Conservation (phyloP, 371 early-diverging fungal species). For the Mortierella sp. region DNA sequence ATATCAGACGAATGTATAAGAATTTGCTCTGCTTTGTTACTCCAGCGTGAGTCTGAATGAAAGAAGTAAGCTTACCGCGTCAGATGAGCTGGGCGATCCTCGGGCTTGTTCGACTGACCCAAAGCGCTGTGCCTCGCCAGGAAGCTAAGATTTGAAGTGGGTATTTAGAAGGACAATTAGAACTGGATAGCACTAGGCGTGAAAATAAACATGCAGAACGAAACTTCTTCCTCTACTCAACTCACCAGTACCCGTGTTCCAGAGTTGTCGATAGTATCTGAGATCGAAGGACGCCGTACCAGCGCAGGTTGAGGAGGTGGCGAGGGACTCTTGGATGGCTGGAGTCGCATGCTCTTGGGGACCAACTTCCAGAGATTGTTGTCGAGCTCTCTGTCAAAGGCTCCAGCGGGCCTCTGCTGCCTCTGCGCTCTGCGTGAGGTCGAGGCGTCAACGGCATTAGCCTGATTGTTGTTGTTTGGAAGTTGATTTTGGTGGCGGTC, state of each 20-base stretch:
- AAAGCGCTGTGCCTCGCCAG: neutral
- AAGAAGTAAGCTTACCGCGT: neutral
- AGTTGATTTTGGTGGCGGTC: slow-evolving; percentile 31
- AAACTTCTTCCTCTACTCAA: neutral
- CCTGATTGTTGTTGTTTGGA: neutral
- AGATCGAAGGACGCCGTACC: neutral
- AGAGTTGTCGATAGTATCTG: slow-evolving; percentile 1
- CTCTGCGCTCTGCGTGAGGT: neutral
- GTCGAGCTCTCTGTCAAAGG: slow-evolving; percentile 11
- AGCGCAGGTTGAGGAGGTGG: neutral
- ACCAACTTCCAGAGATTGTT: slow-evolving; percentile 28
- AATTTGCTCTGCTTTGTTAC: neutral
- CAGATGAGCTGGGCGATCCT: slow-evolving; percentile 1
- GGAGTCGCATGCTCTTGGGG: slow-evolving; percentile 18
- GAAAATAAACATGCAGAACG: neutral
- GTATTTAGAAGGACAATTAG: neutral
- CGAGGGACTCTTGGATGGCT: neutral
- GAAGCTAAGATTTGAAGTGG: neutral
- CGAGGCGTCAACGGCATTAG: neutral
- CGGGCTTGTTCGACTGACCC: neutral
- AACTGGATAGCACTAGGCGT: neutral
- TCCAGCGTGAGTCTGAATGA: neutral
- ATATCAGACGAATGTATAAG: neutral
- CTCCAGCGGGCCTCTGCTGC: neutral
- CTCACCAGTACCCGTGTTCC: neutral